Evolutionary conservation across 2,329 filamentous ascomycete genomes (phyloP).

Genomic region (Ophiostoma ulmi): DNA sequence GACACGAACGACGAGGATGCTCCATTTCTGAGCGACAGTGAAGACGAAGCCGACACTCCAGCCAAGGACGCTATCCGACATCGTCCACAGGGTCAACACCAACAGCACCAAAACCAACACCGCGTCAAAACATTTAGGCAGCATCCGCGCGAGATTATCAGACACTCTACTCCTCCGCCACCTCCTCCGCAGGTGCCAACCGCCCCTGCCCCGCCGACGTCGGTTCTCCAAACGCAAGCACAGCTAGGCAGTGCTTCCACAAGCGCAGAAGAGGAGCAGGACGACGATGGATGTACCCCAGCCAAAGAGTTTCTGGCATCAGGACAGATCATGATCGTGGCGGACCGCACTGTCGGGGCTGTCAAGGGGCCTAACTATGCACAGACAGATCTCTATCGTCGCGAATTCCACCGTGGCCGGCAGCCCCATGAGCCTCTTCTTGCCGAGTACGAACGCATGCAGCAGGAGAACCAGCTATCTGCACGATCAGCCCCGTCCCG

Average conservation of each 20-base stretch:
- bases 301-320: constrained; percentile 36
- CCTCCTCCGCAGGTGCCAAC: constrained; percentile 30
- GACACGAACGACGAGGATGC: constrained; percentile 28
- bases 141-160: constrained; percentile 44
- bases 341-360: constrained; percentile 48
- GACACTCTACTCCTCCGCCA: constrained; percentile 46
- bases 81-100: neutral
- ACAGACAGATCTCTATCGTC: constrained; percentile 42
- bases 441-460: constrained; percentile 40
- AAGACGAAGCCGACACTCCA: neutral
- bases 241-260: neutral
- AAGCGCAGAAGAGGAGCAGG: constrained; percentile 26
- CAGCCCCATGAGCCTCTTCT: constrained; percentile 44
- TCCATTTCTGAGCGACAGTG: constrained; percentile 24
- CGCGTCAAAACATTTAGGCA: constrained; percentile 37
- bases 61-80: neutral
- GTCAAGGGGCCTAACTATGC: constrained; percentile 53
- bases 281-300: constrained; percentile 25
- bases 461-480: constrained; percentile 38
- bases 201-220: neutral
- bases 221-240: neutral
- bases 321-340: constrained; percentile 40
- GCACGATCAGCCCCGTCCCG: constrained; percentile 14
- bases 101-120: neutral
- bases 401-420: constrained; percentile 45